These are phyloP conservation scores for Acanthamoeba castellanii DNA, from an alignment of 208 protist genomes.

Conservation along the genomic window DNA sequence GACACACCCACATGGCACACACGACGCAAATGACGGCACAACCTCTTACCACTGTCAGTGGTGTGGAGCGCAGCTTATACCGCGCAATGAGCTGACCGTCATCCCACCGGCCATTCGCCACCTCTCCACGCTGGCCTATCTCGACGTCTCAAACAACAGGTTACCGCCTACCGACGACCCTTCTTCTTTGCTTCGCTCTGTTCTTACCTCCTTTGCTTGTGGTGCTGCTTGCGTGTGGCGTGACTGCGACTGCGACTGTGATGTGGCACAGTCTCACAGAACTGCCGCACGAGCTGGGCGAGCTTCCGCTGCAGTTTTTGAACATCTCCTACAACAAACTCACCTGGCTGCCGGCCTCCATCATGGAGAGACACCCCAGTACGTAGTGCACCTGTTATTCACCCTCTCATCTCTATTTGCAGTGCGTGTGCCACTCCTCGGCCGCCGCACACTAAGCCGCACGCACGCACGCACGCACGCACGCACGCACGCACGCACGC, in stretches of 20 bases:
- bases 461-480: no score
- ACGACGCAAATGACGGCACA: no score
- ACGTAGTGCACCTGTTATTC: not conserved
- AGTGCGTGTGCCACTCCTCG: not conserved
- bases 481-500: no score
- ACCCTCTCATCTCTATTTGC: no score
- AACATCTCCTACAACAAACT: constrained; percentile 43
- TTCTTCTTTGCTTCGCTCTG: not conserved
- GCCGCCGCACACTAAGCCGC: not conserved
- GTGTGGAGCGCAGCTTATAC: not conserved
- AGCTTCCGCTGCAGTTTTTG: not conserved
- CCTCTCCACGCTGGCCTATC: constrained; percentile 7
- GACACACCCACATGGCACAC: no score
- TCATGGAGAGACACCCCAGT: constrained; percentile 1
- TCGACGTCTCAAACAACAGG: not conserved
- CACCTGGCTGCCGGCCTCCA: constrained; percentile 1
- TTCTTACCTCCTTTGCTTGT: not conserved
- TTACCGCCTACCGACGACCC: not conserved
- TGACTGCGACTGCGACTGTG: no score
- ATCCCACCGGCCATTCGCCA: not conserved
- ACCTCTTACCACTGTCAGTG: not conserved
- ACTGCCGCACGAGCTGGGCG: constrained; percentile 35
- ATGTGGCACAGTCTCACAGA: not conserved
- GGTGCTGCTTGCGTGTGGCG: not conserved
- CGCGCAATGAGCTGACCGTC: constrained; percentile 17